Percentiles rank a stretch among this genome's conserved stretches.
Conservation (phyloP, 2,329 filamentous ascomycete genomes). For the Trichoderma koningii region DNA sequence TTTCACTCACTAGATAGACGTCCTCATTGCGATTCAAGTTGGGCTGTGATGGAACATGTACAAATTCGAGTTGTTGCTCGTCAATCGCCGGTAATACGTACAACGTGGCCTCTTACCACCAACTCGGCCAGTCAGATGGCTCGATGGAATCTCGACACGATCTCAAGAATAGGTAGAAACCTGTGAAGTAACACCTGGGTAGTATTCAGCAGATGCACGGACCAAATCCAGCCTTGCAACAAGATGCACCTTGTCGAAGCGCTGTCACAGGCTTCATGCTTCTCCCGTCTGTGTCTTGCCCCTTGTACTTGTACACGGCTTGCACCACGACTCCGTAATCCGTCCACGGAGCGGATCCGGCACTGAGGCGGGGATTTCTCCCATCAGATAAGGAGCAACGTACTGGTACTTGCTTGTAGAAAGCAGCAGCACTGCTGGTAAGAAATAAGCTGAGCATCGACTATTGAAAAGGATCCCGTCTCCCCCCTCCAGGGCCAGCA, state of each 20-base stretch:
- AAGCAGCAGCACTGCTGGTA: not conserved
- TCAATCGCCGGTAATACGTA: not conserved
- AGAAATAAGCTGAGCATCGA: constrained; percentile 7
- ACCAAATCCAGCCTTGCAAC: not conserved
- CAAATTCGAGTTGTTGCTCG: not conserved
- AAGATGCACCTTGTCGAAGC: not conserved
- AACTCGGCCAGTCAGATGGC: not conserved
- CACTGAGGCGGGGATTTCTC: not conserved
- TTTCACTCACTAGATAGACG: too few species aligned
- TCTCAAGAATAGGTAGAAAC: too few species aligned
- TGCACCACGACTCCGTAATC: constrained; percentile 11
- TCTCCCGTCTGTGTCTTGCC: not conserved
- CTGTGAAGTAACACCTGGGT: not conserved
- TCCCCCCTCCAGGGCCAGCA: not conserved
- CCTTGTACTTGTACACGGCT: not conserved
- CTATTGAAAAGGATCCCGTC: constrained; percentile 6
- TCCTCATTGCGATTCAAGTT: too few species aligned
- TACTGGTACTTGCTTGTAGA: not conserved
- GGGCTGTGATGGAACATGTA: too few species aligned
- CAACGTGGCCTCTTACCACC: constrained; percentile 14
- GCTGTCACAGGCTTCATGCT: not conserved
- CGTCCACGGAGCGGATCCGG: constrained; percentile 9
- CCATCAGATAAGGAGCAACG: not conserved
- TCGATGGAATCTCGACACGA: constrained; percentile 2
- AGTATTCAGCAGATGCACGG: constrained; percentile 1